A percentile compares a stretch with the other conserved stretches of the same genome.
Conservation (phyloP, 2,329 filamentous ascomycete species). For the Dactylellina cionopaga region DNA sequence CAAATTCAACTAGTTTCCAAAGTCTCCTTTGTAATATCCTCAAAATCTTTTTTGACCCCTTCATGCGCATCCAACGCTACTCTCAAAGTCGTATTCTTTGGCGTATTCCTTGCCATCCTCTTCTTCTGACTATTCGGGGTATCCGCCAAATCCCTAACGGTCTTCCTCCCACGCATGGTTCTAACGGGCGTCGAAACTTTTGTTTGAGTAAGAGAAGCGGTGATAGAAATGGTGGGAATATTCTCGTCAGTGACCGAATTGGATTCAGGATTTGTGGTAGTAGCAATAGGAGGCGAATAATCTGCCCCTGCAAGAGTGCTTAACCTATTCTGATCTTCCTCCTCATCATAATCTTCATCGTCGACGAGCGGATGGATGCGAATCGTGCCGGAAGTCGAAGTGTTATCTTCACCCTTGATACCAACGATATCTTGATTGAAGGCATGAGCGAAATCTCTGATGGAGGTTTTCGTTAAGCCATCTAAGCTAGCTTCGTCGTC, state of each 20-base stretch:
- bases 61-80: not conserved
- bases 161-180: conserved; percentile 23
- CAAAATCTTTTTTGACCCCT: not conserved
- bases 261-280: not conserved
- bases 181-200: not conserved
- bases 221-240: not conserved
- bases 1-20: not conserved
- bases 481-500: not conserved
- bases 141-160: conserved; percentile 1
- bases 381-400: conserved; percentile 24
- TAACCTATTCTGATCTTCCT: not conserved
- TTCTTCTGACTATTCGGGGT: conserved; percentile 29
- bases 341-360: conserved; percentile 2
- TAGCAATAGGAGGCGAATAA: not conserved
- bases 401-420: not conserved
- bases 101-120: conserved; percentile 45
- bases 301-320: not conserved
- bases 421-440: conserved; percentile 33
- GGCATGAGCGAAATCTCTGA: conserved; percentile 45
- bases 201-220: not conserved
- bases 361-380: conserved; percentile 34
- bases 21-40: conserved; percentile 12
- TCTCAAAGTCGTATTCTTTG: conserved; percentile 29
- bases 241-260: not conserved
- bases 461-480: conserved; percentile 20